Evolutionary conservation across 2,329 filamentous ascomycete species (phyloP), one percentile per base, ranked within the genome.

Genomic region (Ophiosphaerella herpotricha): DNA sequence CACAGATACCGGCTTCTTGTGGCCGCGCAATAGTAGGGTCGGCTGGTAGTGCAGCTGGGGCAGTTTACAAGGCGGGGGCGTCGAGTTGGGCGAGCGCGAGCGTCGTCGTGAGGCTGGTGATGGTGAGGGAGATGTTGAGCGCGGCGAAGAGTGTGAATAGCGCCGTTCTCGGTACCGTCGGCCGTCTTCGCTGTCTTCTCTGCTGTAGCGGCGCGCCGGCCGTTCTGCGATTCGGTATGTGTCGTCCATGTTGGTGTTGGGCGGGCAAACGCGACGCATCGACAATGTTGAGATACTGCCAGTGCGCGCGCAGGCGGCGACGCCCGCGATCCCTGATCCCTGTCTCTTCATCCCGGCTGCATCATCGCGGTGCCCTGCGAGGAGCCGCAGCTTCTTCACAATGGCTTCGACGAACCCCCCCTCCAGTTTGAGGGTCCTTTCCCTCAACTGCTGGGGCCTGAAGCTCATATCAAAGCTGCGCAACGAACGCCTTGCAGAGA

Each of bases 391-490:
- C 40, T 21, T 21, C 18, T 35, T 5, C 50, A 38, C 41, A 44
- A 72, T 71, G 67, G 43, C 57, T 42, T 59, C 60, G 9, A 50
- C 60, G 11, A 50, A 48, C 6, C 61, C 71, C 67, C 59, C 84
- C 6, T 72, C 82, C 14, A 77, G 76, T 29, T 81, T 97, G 69
- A 87, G 89, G 67, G 81, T 97, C 61, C 78, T 97, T 58, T 94
- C 90, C 4, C 84, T 96, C 72, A 99, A 99, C 76, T 97, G 91
- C 84, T 97, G 94, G 93, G 94, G 94, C 43, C 85, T 97, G 54
- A 93, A 95, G 67, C 91, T 85, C 77, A 81, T 97, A 66, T 87
- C 92, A 43, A 86, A 87, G 59, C 83, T 89, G 60, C 90, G 92
- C 60, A 78, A 82, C 58, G 87, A 89, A 63, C 90, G 94, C 37